These are phyloP conservation scores for Neocucurbitaria cava DNA, from an alignment of 2,329 filamentous ascomycete genomes.

Conservation along the genomic window DNA sequence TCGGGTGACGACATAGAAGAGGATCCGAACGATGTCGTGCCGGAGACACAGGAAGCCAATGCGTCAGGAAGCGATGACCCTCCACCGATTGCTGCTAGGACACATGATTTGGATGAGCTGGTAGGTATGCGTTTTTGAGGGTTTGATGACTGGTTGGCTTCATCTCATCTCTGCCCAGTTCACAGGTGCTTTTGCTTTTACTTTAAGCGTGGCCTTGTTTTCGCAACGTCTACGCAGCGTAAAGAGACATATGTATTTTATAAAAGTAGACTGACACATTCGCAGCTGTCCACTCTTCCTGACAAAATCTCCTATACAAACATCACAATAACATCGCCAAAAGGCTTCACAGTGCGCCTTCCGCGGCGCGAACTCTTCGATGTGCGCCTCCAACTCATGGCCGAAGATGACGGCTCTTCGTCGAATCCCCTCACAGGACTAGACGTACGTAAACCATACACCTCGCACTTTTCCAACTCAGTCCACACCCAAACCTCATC, in stretches of 20 bases:
- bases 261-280: neutral
- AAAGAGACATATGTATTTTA: neutral
- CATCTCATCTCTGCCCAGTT: neutral
- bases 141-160: neutral
- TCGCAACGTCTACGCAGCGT: neutral
- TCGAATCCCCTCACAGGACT: constrained; percentile 40
- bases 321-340: constrained; percentile 67
- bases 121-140: constrained; percentile 43
- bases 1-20: constrained; percentile 65
- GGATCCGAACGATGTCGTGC: constrained; percentile 48
- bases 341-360: constrained; percentile 61
- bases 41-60: constrained; percentile 3
- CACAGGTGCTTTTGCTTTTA: neutral
- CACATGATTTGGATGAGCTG: constrained; percentile 56
- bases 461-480: neutral
- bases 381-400: constrained; percentile 81
- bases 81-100: constrained; percentile 46
- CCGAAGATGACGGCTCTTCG: constrained; percentile 60
- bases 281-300: constrained; percentile 66
- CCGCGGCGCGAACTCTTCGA: constrained; percentile 83
- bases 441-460: constrained; percentile 10
- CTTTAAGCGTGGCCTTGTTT: too few relatives aligned
- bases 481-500: neutral
- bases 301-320: constrained; percentile 75
- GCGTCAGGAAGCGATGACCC: constrained; percentile 22